Evolutionary conservation across 176 grass and related monocot genomes (phyloP), one percentile per base, ranked within the genome.

Genomic region (Typha latifolia): DNA sequence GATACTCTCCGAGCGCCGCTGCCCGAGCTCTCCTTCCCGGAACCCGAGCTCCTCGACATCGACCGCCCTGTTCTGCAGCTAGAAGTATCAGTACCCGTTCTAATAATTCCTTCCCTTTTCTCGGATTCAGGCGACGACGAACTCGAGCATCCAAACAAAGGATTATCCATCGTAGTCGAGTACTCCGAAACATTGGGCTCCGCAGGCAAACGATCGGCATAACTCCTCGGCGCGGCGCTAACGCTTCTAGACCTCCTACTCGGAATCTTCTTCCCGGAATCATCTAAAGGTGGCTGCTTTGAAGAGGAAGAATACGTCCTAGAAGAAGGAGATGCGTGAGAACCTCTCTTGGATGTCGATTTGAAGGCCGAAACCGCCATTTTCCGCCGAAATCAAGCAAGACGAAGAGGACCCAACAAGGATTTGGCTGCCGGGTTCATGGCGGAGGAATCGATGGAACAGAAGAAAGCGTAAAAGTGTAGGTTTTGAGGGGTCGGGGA

Each of bases 311-410:
- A 83, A 64, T 18, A 32, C 14, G 72, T 21, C 48, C 62, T 61
- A 19, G 74, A 73, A 69, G 74, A 49, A 49, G 61, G 23, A 47
- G 52, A 16, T 20, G 55, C 22, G 27, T 73, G 52, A 48, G 27
- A 67, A n/a, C 75, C 75, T 72, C 81, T 74, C 65, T 72, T 78
- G 19, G 81, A 84, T 14, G 75, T 49, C 29, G 81, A 84, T 69
- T 69, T 73, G 69, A 78, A 84, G 6, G 64, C 69, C 4, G 69
- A 84, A 19, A 48, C 49, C 48, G 75, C 63, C 81, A 84, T 84
- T 34, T 47, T 66, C 12, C 1, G 1, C 4, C 49, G 18, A 18
- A 64, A 64, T 66, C n/a, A 19, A 66, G 49, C 12, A 22, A 43
- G 8, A 62, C 1, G 53, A 59, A 21, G 53, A 57, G 53, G 20